A percentile compares a stretch with the other conserved stretches of the same genome.
These are phyloP conservation scores for Dioscorea dumetorum DNA, from an alignment of 106 monocot genomes.

Conservation along the genomic window DNA sequence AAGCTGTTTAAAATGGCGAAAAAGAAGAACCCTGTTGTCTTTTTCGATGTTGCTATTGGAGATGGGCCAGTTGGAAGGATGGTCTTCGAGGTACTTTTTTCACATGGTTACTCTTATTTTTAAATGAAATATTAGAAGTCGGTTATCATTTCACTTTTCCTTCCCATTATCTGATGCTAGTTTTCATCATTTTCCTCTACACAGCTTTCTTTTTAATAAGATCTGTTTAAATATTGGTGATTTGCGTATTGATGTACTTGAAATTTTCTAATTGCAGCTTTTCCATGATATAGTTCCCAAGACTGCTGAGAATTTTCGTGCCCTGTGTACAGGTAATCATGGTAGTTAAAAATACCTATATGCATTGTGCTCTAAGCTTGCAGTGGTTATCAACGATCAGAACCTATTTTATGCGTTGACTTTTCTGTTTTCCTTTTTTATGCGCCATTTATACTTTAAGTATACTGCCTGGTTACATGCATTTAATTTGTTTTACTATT, in stretches of 20 bases:
- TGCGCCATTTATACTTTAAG: not conserved
- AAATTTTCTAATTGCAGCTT: constrained; percentile 19
- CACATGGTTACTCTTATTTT: not conserved
- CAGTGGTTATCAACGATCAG: not conserved
- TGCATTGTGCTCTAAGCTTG: not conserved
- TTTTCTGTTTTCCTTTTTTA: not conserved
- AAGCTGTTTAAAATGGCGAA: constrained; percentile 16
- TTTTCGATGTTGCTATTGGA: constrained; percentile 65
- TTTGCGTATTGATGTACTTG: not conserved
- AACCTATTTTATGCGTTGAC: not conserved
- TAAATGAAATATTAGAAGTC: not conserved
- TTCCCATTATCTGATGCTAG: not conserved
- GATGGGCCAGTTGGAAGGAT: constrained; percentile 34
- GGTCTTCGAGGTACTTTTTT: constrained; percentile 60
- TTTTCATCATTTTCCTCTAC: not conserved
- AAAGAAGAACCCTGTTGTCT: constrained; percentile 60
- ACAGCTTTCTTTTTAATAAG: not conserved
- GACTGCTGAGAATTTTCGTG: constrained; percentile 59
- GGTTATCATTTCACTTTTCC: no score
- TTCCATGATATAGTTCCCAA: constrained; percentile 43
- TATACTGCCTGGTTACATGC: not conserved
- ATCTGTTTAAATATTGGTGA: not conserved
- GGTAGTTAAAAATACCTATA: not conserved
- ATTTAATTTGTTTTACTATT: not conserved
- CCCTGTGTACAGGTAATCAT: constrained; percentile 46